These are phyloP conservation scores for Theobroma cacao DNA, from an alignment of 345 rosid genomes.

Conservation along the genomic window DNA sequence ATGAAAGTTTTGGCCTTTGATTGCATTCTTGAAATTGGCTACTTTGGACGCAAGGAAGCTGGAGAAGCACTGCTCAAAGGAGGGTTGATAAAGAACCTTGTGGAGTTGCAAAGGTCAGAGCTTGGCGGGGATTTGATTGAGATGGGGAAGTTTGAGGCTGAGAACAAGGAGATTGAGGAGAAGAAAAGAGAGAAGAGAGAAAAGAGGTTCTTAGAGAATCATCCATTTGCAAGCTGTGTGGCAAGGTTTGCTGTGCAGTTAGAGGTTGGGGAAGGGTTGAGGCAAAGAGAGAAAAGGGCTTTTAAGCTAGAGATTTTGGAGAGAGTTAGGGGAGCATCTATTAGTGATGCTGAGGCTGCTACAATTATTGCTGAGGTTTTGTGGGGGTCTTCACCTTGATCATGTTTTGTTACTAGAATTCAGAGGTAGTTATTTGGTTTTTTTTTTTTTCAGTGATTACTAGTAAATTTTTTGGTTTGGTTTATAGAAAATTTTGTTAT, in stretches of 20 bases:
- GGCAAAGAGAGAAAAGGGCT: conserved; percentile 65
- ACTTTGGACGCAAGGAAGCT: conserved; percentile 65
- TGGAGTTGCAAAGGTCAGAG: conserved; percentile 60
- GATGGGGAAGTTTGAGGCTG: conserved; percentile 25
- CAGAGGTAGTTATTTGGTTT: background rate
- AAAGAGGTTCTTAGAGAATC: conserved; percentile 37
- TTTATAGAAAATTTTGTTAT: background rate
- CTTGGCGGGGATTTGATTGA: conserved; percentile 63
- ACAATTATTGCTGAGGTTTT: conserved; percentile 67
- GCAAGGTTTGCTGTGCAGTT: conserved; percentile 70
- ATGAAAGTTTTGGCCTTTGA: conserved; percentile 39
- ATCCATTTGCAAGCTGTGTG: conserved; percentile 68
- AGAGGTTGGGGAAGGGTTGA: conserved; percentile 74
- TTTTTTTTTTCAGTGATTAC: background rate
- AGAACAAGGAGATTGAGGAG: conserved; percentile 9
- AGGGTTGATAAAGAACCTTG: conserved; percentile 44
- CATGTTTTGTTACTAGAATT: background rate
- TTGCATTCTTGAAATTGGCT: conserved; percentile 61
- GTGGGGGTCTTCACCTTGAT: conserved; percentile 76
- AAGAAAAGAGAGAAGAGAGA: conserved; percentile 16
- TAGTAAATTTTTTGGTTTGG: background rate
- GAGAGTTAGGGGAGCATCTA: conserved; percentile 44
- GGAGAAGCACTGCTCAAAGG: conserved; percentile 46
- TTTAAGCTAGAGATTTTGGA: conserved; percentile 52
- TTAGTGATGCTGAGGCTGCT: conserved; percentile 58